Evolutionary conservation across 176 grass and related monocot genomes (phyloP).

Genomic region (Lolium perenne): DNA sequence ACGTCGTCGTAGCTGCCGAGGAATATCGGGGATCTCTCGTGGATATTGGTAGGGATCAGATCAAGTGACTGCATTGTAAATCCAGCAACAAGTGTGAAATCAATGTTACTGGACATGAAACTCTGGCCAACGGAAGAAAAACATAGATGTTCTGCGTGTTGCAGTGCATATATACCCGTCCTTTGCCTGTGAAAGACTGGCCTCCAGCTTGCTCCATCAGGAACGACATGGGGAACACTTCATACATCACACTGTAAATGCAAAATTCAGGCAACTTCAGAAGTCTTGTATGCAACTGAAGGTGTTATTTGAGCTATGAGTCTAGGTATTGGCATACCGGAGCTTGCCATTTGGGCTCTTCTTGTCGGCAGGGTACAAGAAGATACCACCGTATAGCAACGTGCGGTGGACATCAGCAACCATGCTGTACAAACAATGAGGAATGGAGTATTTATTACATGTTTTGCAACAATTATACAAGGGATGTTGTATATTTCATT

Average conservation of each 20-base stretch:
- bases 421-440: slow-evolving; percentile 69
- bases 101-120: neutral
- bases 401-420: slow-evolving; percentile 99
- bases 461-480: neutral
- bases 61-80: slow-evolving; percentile 75
- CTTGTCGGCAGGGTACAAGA: slow-evolving; percentile 96
- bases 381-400: slow-evolving; percentile 90
- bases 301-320: neutral
- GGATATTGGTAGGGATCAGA: slow-evolving; percentile 83
- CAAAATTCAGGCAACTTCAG: slow-evolving; percentile 21
- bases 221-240: slow-evolving; percentile 99
- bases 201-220: slow-evolving; percentile 98
- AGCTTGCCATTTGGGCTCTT: slow-evolving; percentile 89
- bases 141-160: neutral
- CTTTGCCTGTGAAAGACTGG: slow-evolving; percentile 90
- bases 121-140: neutral
- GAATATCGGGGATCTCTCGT: slow-evolving; percentile 87
- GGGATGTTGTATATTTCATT: neutral
- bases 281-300: slow-evolving; percentile 12
- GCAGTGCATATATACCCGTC: slow-evolving; percentile 60
- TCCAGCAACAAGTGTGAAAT: neutral
- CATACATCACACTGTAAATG: slow-evolving; percentile 85
- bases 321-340: slow-evolving; percentile 50
- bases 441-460: neutral
- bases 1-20: slow-evolving; percentile 93